Percentiles rank a stretch among this genome's conserved stretches.
Conservation (phyloP, 2,329 filamentous ascomycete genomes). For the Metarhizium anisopliae region DNA sequence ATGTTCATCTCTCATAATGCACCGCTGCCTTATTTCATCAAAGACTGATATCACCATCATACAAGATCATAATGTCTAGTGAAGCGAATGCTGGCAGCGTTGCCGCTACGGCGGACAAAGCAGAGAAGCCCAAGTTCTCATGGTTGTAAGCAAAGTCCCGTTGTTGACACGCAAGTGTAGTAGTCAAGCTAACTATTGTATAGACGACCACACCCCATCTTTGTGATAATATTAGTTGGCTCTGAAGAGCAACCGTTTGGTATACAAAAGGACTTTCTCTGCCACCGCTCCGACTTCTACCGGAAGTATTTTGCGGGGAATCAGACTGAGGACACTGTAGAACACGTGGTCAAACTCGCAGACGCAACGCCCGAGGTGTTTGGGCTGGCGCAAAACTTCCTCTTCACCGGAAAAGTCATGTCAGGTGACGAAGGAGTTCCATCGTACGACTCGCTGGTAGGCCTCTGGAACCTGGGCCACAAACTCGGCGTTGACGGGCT, state of each 20-base stretch:
- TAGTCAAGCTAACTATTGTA: not conserved
- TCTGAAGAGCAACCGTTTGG: constrained; percentile 44
- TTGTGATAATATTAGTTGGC: constrained; percentile 47
- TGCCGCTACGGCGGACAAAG: constrained; percentile 1
- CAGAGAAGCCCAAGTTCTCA: constrained; percentile 17
- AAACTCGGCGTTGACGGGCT: constrained; percentile 44
- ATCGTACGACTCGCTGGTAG: constrained; percentile 45
- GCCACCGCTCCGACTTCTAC: constrained; percentile 41
- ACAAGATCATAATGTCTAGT: constrained; percentile 7
- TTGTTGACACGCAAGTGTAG: not conserved
- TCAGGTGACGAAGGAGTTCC: constrained; percentile 32
- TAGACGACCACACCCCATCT: constrained; percentile 45
- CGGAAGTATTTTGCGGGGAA: constrained; percentile 31
- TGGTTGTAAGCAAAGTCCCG: constrained; percentile 25
- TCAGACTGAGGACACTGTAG: constrained; percentile 29
- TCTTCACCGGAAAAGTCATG: constrained; percentile 43
- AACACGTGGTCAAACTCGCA: constrained; percentile 41
- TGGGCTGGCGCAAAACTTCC: constrained; percentile 43
- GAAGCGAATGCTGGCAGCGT: constrained; percentile 2
- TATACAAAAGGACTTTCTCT: constrained; percentile 50
- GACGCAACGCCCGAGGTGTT: constrained; percentile 41
- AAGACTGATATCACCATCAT: not conserved
- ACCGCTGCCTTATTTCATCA: not conserved
- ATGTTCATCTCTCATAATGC: not conserved
- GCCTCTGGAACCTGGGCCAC: constrained; percentile 47